Evolutionary conservation across 148 eudicot genomes (phyloP), one percentile per base, ranked within the genome.

Genomic region (Vaccinium corymbosum): DNA sequence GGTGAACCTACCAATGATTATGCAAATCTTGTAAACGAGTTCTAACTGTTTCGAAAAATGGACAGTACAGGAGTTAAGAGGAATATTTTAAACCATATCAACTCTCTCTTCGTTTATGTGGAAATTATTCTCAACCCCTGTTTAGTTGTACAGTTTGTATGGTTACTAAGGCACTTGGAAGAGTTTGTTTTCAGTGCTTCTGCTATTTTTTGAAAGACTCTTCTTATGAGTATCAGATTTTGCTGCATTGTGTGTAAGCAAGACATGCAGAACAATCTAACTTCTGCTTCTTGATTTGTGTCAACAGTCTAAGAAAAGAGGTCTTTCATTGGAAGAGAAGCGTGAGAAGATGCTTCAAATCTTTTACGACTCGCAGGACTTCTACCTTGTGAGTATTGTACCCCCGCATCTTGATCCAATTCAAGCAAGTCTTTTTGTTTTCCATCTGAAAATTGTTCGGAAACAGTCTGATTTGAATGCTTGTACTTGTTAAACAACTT

Each of bases 331-430:
- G 83, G 99, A 96, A 72, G 99, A 96, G 89, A 96, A 96, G 89
- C 97, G 97, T 25, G 99, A 96, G 90, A 96, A 89, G 90, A 92
- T 96, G 90, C 95, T 96, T 73, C 99, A 96, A 84, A 94, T 96
- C 52, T 96, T 96, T 82, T 96, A 94, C 48, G 98, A 96, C 11
- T 96, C 97, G 16, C 99, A 96, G 85, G 95, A 93, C 82, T 96
- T 96, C 90, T 96, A 83, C 91, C 98, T 96, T 78, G 99, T 96
- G 88, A 94, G 99, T 90, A 86, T 71, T 78, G 4, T 50, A n/a
- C 20, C 29, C 13, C 78, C 49, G 42, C 38, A 64, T 49, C 17
- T 64, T 81, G 32, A 13, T 81, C 56, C 12, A 81, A 25, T 20
- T 66, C 55, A 12, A 81, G 20, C 35, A 12, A 42, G 25, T 66